Conservation (phyloP, 2,329 filamentous ascomycete species). For the Sclerotinia borealis region DNA sequence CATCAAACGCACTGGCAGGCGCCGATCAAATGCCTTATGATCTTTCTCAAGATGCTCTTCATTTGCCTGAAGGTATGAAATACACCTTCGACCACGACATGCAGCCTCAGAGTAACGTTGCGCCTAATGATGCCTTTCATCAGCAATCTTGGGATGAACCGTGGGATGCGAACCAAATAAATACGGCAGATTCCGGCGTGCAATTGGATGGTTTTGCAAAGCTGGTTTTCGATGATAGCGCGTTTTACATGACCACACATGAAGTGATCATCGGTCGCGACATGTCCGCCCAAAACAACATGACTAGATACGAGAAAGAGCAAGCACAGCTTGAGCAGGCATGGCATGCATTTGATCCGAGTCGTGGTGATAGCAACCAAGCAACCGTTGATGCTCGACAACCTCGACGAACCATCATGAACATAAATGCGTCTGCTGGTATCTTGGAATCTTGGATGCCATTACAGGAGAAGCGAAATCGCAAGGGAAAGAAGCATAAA, state of each 20-base stretch:
- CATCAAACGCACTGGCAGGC: background rate
- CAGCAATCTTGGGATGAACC: background rate
- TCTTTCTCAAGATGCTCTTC: background rate
- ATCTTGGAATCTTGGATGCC: slow-evolving; percentile 41
- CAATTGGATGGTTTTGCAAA: slow-evolving; percentile 39
- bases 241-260: slow-evolving; percentile 73
- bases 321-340: slow-evolving; percentile 38
- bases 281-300: slow-evolving; percentile 32
- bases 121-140: background rate
- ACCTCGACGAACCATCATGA: slow-evolving; percentile 47
- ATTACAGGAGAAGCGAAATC: background rate
- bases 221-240: slow-evolving; percentile 67
- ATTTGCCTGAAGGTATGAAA: background rate
- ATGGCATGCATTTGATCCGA: slow-evolving; percentile 38
- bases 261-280: slow-evolving; percentile 68
- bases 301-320: slow-evolving; percentile 1
- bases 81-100: background rate
- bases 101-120: background rate
- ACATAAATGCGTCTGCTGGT: slow-evolving; percentile 63
- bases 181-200: background rate
- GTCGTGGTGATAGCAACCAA: slow-evolving; percentile 43
- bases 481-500: slow-evolving; percentile 35
- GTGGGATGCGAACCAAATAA: background rate
- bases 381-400: slow-evolving; percentile 38
- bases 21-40: background rate